phyloP scores from a whole-genome alignment of 805 yeast genomes.

The Kodamaea nitidulidarum region DNA sequence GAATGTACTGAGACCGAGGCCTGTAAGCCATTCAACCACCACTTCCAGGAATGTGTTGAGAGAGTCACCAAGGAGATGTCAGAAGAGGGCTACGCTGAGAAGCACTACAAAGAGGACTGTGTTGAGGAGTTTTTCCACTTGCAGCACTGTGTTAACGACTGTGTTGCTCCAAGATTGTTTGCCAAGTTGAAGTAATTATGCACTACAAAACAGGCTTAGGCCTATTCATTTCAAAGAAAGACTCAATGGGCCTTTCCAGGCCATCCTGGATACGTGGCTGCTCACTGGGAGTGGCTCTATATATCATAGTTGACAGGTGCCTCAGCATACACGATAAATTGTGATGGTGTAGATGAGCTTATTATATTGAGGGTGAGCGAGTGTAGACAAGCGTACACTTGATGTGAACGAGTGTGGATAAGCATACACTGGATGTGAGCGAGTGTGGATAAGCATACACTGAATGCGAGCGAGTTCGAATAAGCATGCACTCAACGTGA shows the following conservation, averaged over 20 bases:
- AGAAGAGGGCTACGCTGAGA: slow-evolving; percentile 77
- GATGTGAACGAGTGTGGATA: too few species aligned
- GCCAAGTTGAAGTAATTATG: slow-evolving; percentile 66
- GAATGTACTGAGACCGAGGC: slow-evolving; percentile 67
- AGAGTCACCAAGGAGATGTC: slow-evolving; percentile 87
- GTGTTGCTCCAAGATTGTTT: slow-evolving; percentile 88
- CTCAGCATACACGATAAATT: slow-evolving; percentile 1
- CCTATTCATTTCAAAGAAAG: slow-evolving; percentile 1
- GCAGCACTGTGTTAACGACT: slow-evolving; percentile 87
- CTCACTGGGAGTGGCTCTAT: neutral
- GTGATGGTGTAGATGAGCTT: neutral
- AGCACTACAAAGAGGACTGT: slow-evolving; percentile 91
- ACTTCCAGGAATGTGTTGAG: slow-evolving; percentile 90
- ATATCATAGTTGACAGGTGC: slow-evolving; percentile 1
- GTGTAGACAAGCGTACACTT: too few species aligned
- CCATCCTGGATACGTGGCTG: slow-evolving; percentile 1
- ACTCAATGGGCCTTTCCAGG: slow-evolving; percentile 2
- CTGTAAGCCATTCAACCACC: slow-evolving; percentile 76
- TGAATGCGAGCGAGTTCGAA: too few species aligned
- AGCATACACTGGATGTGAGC: too few species aligned
- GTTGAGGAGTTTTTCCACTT: slow-evolving; percentile 97
- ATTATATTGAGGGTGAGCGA: too few species aligned
- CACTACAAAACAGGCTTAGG: neutral
- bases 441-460: too few species aligned
- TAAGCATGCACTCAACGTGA: too few species aligned